Evolutionary conservation across 805 yeast genomes (phyloP), one percentile per base, ranked within the genome.

Genomic region (Limtongozyma cylindracea): DNA sequence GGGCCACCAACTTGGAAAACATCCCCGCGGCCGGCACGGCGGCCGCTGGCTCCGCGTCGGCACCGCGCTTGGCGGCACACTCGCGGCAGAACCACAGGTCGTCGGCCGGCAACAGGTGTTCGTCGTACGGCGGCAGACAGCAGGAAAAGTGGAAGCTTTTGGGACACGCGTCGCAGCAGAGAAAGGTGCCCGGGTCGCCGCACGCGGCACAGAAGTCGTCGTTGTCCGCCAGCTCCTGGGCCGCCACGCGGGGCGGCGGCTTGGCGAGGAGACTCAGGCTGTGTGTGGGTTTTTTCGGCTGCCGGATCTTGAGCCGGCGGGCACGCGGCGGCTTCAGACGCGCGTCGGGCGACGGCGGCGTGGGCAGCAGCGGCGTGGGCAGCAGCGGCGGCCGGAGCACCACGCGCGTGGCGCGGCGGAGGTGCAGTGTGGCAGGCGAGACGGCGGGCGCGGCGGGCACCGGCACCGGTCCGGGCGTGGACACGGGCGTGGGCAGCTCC

Each of bases 151-250:
- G 98, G 44, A 84, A 88, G 2, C 93, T 74, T 33, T 57, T 58
- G 1, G 95, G 94, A 43, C 98, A 84, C 2, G 74, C 56, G 33
- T 84, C 98, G 45, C 98, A 84, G 44, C 96, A 88, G 12, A 84
- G 51, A 33, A 84, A 80, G 13, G 74, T 56, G 8, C 98, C 98
- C 0, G 80, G 53, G 13, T 78, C 76, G 2, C 91, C 82, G 47
- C 98, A 84, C 0, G 88, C 56, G n/a, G 74, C 53, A 37, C 98
- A 84, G 40, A 58, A 82, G 41, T 84, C 98, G 28, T 82, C 91
- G 39, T 84, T 88, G 26, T 44, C 35, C 15, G 15, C n/a, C n/a
- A n/a, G n/a, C n/a, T n/a, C n/a, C n/a, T n/a, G n/a, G n/a, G n/a
- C n/a, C n/a, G n/a, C n/a, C n/a, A n/a, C n/a, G n/a, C n/a, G n/a